Evolutionary conservation across 345 rosid species (phyloP).

Genomic region (Pugionium dolabratum): DNA sequence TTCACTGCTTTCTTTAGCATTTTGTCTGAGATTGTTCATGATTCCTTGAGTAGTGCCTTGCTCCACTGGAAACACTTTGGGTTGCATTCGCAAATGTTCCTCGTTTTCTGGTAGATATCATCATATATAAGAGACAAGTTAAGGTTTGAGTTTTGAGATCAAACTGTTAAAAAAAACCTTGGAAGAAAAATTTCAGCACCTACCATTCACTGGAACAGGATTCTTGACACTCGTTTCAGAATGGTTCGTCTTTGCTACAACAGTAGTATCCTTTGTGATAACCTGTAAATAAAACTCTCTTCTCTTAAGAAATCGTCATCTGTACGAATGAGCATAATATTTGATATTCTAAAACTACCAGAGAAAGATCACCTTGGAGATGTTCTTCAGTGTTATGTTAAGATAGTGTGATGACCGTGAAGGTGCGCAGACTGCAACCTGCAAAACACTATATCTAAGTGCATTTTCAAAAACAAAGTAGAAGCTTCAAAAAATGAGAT

Average conservation of each 20-base stretch:
- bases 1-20: constrained; percentile 32
- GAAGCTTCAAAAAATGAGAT: constrained; percentile 8
- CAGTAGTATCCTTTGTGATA: constrained; percentile 52
- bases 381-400: constrained; percentile 71
- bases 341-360: constrained; percentile 35
- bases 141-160: constrained; percentile 3
- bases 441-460: constrained; percentile 35
- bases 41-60: constrained; percentile 52
- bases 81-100: constrained; percentile 30
- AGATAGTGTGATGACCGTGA: constrained; percentile 54
- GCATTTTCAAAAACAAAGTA: constrained; percentile 19
- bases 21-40: constrained; percentile 48
- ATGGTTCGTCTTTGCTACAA: constrained; percentile 33
- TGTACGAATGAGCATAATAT: constrained; percentile 10
- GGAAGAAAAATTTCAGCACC: background rate
- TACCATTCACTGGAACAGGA: constrained; percentile 45
- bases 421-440: constrained; percentile 81
- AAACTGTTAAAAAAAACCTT: background rate
- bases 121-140: background rate
- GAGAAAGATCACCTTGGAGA: constrained; percentile 51
- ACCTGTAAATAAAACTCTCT: constrained; percentile 51
- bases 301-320: background rate
- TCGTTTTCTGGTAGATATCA: constrained; percentile 40
- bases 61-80: constrained; percentile 30
- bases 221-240: constrained; percentile 32